phyloP scores from a whole-genome alignment of 257 asterid genomes.

The Solanum piurae region DNA sequence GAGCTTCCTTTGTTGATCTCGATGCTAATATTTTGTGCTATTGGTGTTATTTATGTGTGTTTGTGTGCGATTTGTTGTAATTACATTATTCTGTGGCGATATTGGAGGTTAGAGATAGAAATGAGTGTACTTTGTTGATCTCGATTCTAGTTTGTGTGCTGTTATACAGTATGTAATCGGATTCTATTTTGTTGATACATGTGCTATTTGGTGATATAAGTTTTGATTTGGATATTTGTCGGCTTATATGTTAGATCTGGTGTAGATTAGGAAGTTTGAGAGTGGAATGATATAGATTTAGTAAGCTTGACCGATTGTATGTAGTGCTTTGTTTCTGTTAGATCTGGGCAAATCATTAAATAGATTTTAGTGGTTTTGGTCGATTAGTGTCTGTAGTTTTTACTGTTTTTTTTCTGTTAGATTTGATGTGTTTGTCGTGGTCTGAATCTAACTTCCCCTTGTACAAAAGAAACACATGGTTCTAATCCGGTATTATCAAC shows the following conservation, averaged over 20 bases:
- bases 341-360: neutral
- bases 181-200: neutral
- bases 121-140: neutral
- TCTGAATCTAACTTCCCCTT: neutral
- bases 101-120: neutral
- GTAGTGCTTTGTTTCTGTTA: neutral
- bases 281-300: neutral
- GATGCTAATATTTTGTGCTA: neutral
- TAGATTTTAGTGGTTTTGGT: neutral
- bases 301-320: neutral
- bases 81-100: neutral
- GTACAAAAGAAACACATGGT: neutral
- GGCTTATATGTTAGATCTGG: conserved; percentile 1
- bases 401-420: neutral
- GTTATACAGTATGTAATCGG: neutral
- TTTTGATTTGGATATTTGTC: neutral
- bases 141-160: neutral
- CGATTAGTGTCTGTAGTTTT: neutral
- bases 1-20: neutral
- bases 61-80: neutral
- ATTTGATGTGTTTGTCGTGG: neutral
- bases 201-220: neutral
- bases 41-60: neutral
- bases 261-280: neutral
- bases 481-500: neutral